phyloP scores from a whole-genome alignment of 805 yeast species.

The Yarrowia deformans region DNA sequence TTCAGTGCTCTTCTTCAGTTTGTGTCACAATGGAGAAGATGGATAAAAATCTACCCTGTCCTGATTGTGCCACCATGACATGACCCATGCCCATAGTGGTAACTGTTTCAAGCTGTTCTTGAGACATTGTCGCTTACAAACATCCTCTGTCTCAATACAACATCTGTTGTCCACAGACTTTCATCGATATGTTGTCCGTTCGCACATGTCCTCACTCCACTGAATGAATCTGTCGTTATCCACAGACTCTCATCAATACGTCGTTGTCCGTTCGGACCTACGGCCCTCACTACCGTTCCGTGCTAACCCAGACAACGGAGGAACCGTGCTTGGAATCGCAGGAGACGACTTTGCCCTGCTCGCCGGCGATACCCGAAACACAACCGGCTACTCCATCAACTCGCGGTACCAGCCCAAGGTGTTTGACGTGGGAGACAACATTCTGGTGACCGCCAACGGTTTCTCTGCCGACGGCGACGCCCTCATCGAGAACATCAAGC shows the following conservation, averaged over 20 bases:
- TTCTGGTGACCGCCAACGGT: conserved; percentile 91
- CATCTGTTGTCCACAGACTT: too few species aligned
- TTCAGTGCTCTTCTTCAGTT: too few species aligned
- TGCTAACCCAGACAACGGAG: conserved; percentile 80
- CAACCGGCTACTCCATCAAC: conserved; percentile 91
- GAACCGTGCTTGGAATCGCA: conserved; percentile 96
- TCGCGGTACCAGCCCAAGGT: conserved; percentile 92
- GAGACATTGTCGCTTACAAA: too few species aligned
- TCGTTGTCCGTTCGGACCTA: background rate
- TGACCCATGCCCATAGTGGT: too few species aligned
- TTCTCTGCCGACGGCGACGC: conserved; percentile 95
- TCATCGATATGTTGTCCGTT: too few species aligned
- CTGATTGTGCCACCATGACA: too few species aligned
- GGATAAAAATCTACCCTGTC: too few species aligned
- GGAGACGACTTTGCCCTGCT: conserved; percentile 96
- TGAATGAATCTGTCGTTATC: too few species aligned
- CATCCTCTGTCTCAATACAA: too few species aligned
- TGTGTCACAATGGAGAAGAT: too few species aligned
- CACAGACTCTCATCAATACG: background rate
- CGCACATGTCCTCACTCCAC: too few species aligned
- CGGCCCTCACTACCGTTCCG: background rate
- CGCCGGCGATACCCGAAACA: conserved; percentile 98
- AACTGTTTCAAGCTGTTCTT: too few species aligned
- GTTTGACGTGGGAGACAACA: conserved; percentile 84
- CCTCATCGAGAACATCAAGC: conserved; percentile 71